phyloP scores from a whole-genome alignment of 2,329 filamentous ascomycete species.

The Cadophora sp. region DNA sequence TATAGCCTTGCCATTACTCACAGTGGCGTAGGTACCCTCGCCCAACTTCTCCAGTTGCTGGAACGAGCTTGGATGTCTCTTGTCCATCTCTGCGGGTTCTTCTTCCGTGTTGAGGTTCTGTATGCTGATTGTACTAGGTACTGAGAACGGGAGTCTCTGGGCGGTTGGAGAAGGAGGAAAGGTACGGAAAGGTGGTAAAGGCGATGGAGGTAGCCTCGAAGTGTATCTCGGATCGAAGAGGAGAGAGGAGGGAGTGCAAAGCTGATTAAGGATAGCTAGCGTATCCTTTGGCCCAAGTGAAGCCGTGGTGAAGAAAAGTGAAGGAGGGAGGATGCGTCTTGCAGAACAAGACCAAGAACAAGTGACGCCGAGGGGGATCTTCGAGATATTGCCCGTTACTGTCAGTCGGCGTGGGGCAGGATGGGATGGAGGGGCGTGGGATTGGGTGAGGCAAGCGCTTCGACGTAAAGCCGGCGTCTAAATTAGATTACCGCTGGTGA shows the following conservation, averaged over 20 bases:
- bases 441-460: constrained; percentile 18
- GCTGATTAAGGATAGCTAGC: constrained; percentile 43
- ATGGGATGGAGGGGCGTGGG: background rate
- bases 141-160: constrained; percentile 34
- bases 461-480: constrained; percentile 3
- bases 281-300: constrained; percentile 44
- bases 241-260: constrained; percentile 49
- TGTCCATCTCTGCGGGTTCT: constrained; percentile 71
- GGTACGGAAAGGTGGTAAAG: constrained; percentile 39
- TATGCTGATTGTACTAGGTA: constrained; percentile 46
- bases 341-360: constrained; percentile 7
- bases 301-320: constrained; percentile 41
- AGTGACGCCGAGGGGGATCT: constrained; percentile 22
- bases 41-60: constrained; percentile 99
- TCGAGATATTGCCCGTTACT: constrained; percentile 2
- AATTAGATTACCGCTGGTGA: background rate
- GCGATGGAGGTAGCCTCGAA: constrained; percentile 43
- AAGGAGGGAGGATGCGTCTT: constrained; percentile 26
- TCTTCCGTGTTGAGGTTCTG: constrained; percentile 42
- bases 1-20: constrained; percentile 50
- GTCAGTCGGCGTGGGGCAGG: constrained; percentile 8
- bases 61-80: constrained; percentile 88
- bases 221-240: constrained; percentile 51
- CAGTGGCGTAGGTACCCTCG: constrained; percentile 98
- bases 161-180: constrained; percentile 43